These are phyloP conservation scores for Rubus parviflorus DNA, from an alignment of 306 rosid species.

Conservation along the genomic window DNA sequence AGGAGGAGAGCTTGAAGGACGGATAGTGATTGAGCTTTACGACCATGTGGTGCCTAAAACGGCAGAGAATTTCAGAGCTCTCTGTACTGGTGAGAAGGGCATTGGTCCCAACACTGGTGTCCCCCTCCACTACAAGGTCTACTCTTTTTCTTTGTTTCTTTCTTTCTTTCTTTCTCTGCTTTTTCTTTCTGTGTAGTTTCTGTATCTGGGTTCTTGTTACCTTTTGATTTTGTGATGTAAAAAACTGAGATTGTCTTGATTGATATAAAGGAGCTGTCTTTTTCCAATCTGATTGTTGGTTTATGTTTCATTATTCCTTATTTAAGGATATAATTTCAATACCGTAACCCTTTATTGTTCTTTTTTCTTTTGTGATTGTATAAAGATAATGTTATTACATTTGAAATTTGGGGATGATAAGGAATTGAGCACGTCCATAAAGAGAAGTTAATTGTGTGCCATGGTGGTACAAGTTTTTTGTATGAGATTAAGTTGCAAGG, in stretches of 20 bases:
- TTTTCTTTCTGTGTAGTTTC: background rate
- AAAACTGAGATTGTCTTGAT: background rate
- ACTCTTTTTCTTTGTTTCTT: background rate
- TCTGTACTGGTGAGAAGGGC: slow-evolving; percentile 92
- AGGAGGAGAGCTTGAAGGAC: slow-evolving; percentile 85
- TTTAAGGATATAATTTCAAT: background rate
- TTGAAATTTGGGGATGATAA: background rate
- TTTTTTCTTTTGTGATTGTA: background rate
- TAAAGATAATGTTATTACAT: background rate
- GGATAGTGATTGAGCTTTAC: slow-evolving; percentile 75
- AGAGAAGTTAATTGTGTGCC: background rate
- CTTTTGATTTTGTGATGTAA: background rate
- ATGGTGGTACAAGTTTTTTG: background rate
- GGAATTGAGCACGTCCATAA: background rate
- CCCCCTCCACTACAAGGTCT: slow-evolving; percentile 87
- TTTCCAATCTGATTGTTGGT: background rate
- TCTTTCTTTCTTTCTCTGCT: too few species aligned
- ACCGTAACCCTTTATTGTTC: background rate
- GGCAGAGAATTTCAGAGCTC: slow-evolving; percentile 80
- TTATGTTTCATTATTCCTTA: background rate
- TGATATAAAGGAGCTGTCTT: background rate
- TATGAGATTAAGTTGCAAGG: background rate
- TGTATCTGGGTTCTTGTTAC: slow-evolving; percentile 10
- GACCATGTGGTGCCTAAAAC: slow-evolving; percentile 76
- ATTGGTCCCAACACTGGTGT: slow-evolving; percentile 72